phyloP scores from a whole-genome alignment of 345 rosid species.

The sweet orange (Citrus sinensis) region DVS_A1.0 CM039162.1:7913501-7914000 shows the following conservation, averaged over 20 bases:
- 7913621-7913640: too few relatives aligned
- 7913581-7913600: neutral
- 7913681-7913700: neutral
- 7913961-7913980: neutral
- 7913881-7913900: neutral
- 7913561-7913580: neutral
- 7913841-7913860: neutral
- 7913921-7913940: neutral
- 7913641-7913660: neutral
- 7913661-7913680: neutral
- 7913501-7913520: neutral
- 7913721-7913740: conserved; percentile 12
- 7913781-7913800: neutral
- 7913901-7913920: neutral
- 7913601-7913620: neutral
- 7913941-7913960: neutral
- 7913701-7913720: neutral
- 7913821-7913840: neutral
- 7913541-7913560: neutral
- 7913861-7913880: neutral
- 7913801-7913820: neutral
- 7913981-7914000: neutral
- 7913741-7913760: neutral
- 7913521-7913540: too few relatives aligned
- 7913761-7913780: neutral